These are phyloP conservation scores for Hypoxylon sp. DNA, from an alignment of 2,329 filamentous ascomycete species.

Conservation along the genomic window DNA sequence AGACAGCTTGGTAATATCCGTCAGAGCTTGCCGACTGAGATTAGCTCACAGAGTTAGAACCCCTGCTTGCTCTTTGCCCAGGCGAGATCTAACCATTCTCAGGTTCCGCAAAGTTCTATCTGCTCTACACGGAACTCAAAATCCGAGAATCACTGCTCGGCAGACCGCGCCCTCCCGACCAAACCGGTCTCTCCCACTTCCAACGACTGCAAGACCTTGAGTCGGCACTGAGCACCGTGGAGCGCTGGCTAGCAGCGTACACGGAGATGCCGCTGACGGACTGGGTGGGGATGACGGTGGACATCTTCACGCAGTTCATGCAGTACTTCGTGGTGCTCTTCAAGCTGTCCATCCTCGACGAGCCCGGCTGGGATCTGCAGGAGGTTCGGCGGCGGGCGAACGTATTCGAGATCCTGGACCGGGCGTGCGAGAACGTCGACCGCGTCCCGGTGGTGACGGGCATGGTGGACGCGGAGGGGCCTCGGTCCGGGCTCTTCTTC, in stretches of 20 bases:
- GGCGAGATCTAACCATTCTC: conserved; percentile 9
- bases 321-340: conserved; percentile 49
- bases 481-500: conserved; percentile 44
- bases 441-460: conserved; percentile 32
- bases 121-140: conserved; percentile 44
- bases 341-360: conserved; percentile 45
- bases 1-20: conserved; percentile 43
- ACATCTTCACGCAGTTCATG: conserved; percentile 47
- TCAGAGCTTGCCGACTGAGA: conserved; percentile 34
- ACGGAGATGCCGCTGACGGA: conserved; percentile 33
- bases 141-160: conserved; percentile 41
- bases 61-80: no score
- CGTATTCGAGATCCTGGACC: conserved; percentile 46
- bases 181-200: conserved; percentile 27
- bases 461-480: conserved; percentile 43
- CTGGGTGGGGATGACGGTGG: conserved; percentile 45
- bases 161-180: conserved; percentile 14
- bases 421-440: conserved; percentile 27
- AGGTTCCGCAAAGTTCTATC: conserved; percentile 45
- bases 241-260: conserved; percentile 43
- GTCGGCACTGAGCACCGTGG: conserved; percentile 32
- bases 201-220: conserved; percentile 47
- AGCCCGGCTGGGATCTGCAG: conserved; percentile 47
- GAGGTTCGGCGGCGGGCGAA: conserved; percentile 46
- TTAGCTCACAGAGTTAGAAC: conserved; percentile 40